phyloP scores from a whole-genome alignment of 2,329 filamentous ascomycete genomes.

The Coleophoma crateriformis region DNA sequence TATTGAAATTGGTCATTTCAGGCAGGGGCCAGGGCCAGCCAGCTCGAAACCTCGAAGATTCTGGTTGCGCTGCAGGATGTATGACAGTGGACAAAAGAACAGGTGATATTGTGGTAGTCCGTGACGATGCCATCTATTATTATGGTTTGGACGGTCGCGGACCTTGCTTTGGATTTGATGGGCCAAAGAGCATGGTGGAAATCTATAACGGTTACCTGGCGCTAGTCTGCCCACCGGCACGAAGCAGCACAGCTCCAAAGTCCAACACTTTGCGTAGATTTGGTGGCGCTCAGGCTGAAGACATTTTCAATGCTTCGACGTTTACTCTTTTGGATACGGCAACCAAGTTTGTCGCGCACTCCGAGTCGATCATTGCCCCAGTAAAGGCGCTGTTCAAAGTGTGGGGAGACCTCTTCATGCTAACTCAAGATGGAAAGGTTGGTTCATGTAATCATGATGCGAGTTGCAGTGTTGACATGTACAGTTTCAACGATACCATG shows the following conservation, averaged over 20 bases:
- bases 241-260: slow-evolving; percentile 43
- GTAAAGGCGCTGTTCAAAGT: slow-evolving; percentile 76
- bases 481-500: slow-evolving; percentile 82
- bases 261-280: slow-evolving; percentile 61
- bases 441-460: slow-evolving; percentile 8
- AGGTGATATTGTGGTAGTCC: slow-evolving; percentile 83
- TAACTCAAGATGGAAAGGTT: slow-evolving; percentile 89
- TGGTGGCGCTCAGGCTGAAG: slow-evolving; percentile 65
- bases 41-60: slow-evolving; percentile 81
- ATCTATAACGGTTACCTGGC: slow-evolving; percentile 83
- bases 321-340: slow-evolving; percentile 92
- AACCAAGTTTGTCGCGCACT: slow-evolving; percentile 82
- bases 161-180: slow-evolving; percentile 85
- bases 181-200: slow-evolving; percentile 75
- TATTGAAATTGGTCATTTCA: slow-evolving; percentile 81
- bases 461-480: slow-evolving; percentile 1
- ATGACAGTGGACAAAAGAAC: slow-evolving; percentile 81
- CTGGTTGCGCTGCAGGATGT: slow-evolving; percentile 87
- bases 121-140: slow-evolving; percentile 93
- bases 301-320: slow-evolving; percentile 78
- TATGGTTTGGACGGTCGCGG: slow-evolving; percentile 83
- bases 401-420: slow-evolving; percentile 88
- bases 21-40: slow-evolving; percentile 86
- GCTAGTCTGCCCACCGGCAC: slow-evolving; percentile 69
- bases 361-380: slow-evolving; percentile 75